These are phyloP conservation scores for Penicillium coffeae DNA, from an alignment of 495 filamentous ascomycete genomes.

Conservation along the genomic window DNA sequence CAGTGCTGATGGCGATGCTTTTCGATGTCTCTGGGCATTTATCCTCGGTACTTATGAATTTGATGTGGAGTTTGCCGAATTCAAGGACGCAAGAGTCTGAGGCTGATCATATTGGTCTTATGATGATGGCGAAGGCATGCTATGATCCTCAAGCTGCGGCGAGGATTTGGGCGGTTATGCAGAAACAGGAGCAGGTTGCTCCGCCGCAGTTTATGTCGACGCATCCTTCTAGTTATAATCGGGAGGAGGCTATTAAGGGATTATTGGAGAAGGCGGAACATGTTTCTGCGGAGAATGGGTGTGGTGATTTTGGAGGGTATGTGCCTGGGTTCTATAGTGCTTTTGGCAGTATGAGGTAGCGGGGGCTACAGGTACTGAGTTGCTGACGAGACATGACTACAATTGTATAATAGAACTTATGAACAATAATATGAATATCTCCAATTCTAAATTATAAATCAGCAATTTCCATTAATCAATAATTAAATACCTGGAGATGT, in stretches of 20 bases:
- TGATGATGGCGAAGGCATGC: conserved; percentile 62
- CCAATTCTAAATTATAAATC: background rate
- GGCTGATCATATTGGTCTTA: conserved; percentile 79
- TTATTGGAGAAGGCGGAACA: conserved; percentile 46
- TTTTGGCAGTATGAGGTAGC: background rate
- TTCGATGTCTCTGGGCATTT: conserved; percentile 47
- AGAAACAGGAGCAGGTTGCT: conserved; percentile 49
- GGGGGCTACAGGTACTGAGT: no score
- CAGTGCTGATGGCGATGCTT: conserved; percentile 47
- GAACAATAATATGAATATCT: no score
- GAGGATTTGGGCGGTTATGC: conserved; percentile 60
- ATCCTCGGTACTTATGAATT: conserved; percentile 47
- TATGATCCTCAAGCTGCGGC: conserved; percentile 75
- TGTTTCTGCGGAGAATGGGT: conserved; percentile 35
- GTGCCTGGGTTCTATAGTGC: conserved; percentile 35
- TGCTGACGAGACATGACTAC: no score
- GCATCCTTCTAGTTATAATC: conserved; percentile 71
- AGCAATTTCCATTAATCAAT: background rate
- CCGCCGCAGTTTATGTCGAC: conserved; percentile 80
- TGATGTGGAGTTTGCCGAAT: conserved; percentile 66
- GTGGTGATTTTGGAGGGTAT: conserved; percentile 19
- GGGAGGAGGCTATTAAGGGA: conserved; percentile 65
- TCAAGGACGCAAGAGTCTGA: conserved; percentile 66
- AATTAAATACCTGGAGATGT: background rate
- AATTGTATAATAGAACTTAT: no score